phyloP scores from a whole-genome alignment of 2,329 filamentous ascomycete species.

The Balansia obtecta region DNA sequence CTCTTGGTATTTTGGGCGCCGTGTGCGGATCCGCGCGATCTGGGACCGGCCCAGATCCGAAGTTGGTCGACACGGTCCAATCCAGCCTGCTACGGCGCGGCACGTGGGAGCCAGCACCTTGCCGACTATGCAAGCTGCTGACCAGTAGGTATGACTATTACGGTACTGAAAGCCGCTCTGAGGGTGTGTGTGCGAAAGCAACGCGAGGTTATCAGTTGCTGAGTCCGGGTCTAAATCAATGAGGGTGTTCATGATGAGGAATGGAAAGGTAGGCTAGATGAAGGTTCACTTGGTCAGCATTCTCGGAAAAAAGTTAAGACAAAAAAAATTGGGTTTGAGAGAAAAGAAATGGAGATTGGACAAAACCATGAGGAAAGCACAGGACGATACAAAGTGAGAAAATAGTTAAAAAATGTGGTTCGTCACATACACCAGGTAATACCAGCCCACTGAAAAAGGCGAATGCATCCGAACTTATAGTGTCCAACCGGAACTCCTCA shows the following conservation, averaged over 20 bases:
- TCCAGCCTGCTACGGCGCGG: conserved; percentile 58
- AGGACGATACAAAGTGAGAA: too few species aligned
- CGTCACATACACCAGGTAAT: conserved; percentile 48
- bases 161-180: conserved; percentile 67
- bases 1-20: conserved; percentile 36
- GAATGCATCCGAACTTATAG: conserved; percentile 57
- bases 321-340: too few species aligned
- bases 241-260: conserved; percentile 66
- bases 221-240: conserved; percentile 63
- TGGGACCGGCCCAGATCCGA: conserved; percentile 54
- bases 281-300: conserved; percentile 3
- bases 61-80: conserved; percentile 59
- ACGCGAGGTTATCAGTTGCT: conserved; percentile 50
- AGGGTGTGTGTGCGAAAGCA: conserved; percentile 56
- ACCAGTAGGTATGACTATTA: conserved; percentile 65
- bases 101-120: conserved; percentile 66
- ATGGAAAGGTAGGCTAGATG: conserved; percentile 47
- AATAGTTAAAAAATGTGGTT: too few species aligned
- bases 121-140: conserved; percentile 56
- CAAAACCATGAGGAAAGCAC: too few species aligned
- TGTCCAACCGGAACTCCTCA: conserved; percentile 42
- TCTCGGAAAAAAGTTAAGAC: not conserved
- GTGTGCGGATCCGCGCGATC: conserved; percentile 55
- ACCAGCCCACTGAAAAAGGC: conserved; percentile 67
- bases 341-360: not conserved